Conservation (phyloP, 306 rosid genomes). For the Medicago truncatula region DNA sequence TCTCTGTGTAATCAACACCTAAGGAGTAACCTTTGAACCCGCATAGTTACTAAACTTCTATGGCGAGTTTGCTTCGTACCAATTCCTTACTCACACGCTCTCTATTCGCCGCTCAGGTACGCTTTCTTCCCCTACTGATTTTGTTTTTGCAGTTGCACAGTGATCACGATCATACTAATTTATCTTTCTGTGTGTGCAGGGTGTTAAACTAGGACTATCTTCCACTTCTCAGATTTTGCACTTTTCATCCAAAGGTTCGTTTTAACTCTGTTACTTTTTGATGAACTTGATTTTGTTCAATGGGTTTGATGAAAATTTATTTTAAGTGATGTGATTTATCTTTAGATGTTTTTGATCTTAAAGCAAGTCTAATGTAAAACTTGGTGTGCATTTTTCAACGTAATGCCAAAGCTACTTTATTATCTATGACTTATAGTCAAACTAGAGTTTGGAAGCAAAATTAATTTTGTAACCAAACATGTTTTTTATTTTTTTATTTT, state of each 20-base stretch:
- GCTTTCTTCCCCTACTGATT: background rate
- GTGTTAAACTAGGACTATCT: constrained; percentile 54
- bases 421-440: too few relatives aligned
- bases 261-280: background rate
- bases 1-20: background rate
- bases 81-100: constrained; percentile 58
- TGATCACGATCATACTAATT: background rate
- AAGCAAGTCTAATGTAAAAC: background rate
- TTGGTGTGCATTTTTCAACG: background rate
- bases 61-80: constrained; percentile 81
- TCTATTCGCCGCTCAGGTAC: constrained; percentile 56
- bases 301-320: background rate
- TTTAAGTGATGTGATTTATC: background rate
- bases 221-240: constrained; percentile 57
- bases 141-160: constrained; percentile 7
- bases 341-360: background rate
- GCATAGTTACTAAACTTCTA: constrained; percentile 39
- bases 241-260: constrained; percentile 74
- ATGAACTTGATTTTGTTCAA: background rate
- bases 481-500: too few relatives aligned
- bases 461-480: too few relatives aligned
- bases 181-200: constrained; percentile 50
- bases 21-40: constrained; percentile 31
- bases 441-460: too few relatives aligned
- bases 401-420: background rate